phyloP scores from a whole-genome alignment of 129 eudicot genomes.

The Heracleum sosnowskyi region DNA sequence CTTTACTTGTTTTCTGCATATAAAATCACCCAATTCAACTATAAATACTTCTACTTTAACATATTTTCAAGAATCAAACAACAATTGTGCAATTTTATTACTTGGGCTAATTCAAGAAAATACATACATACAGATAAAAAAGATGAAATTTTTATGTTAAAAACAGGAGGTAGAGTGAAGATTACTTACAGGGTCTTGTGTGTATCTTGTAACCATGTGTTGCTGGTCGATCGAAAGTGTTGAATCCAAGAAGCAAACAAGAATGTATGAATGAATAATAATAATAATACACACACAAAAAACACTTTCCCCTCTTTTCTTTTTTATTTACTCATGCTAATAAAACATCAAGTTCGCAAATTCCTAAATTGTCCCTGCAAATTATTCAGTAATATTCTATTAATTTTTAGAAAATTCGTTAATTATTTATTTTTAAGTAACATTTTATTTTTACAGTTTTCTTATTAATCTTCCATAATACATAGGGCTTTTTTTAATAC shows the following conservation, averaged over 20 bases:
- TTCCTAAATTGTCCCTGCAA: neutral
- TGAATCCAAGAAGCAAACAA: neutral
- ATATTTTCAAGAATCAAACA: neutral
- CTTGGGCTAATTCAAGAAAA: neutral
- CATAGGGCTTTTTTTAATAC: too few species aligned
- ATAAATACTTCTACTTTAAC: neutral
- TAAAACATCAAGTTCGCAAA: neutral
- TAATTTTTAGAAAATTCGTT: too few species aligned
- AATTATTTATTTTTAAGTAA: too few species aligned
- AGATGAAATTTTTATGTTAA: neutral
- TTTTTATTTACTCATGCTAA: neutral
- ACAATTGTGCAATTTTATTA: neutral
- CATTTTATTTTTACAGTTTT: too few species aligned
- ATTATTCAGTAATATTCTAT: too few species aligned
- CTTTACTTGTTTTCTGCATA: slow-evolving; percentile 19
- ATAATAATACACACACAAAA: neutral
- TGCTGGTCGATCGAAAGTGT: slow-evolving; percentile 3
- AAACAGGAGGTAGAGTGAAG: neutral
- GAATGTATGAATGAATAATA: neutral
- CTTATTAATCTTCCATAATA: too few species aligned
- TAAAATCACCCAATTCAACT: slow-evolving; percentile 6
- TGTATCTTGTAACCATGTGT: neutral
- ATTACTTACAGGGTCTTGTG: neutral
- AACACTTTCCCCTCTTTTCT: neutral
- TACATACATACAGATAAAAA: neutral